Percentiles rank a stretch among this genome's conserved stretches.
phyloP scores from a whole-genome alignment of 225 moss, liverwort and hornwort genomes.

The Polytrichum formosum region DNA sequence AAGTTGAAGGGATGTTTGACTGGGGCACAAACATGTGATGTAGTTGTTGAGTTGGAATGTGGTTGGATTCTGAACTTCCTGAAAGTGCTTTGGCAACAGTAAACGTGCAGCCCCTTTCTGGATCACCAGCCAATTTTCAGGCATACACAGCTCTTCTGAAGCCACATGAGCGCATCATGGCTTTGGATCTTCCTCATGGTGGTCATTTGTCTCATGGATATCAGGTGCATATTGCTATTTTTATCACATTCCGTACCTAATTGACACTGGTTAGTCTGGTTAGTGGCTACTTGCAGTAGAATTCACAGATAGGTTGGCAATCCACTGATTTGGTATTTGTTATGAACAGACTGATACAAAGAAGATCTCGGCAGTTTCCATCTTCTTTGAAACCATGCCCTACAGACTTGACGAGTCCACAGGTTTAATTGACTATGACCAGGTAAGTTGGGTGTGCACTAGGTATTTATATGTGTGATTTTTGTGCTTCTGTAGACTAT shows the following conservation, averaged over 20 bases:
- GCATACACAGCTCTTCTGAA: constrained; percentile 83
- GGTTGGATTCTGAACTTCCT: constrained; percentile 2
- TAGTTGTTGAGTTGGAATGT: not conserved
- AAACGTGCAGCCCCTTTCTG: constrained; percentile 76
- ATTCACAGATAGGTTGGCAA: no score
- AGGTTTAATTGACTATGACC: constrained; percentile 70
- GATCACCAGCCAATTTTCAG: constrained; percentile 81
- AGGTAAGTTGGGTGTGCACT: constrained; percentile 13
- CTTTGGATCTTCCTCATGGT: constrained; percentile 79
- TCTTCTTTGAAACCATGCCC: constrained; percentile 84
- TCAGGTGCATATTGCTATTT: constrained; percentile 24
- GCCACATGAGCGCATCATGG: constrained; percentile 78
- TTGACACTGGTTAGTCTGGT: not conserved
- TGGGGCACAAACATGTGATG: not conserved
- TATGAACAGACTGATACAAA: constrained; percentile 70
- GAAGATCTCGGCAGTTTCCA: constrained; percentile 82
- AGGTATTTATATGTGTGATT: no score
- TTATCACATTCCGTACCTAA: not conserved
- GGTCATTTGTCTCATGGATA: constrained; percentile 85
- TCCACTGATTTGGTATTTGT: constrained; percentile 4
- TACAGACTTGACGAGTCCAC: constrained; percentile 75
- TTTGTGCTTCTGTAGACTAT: no score
- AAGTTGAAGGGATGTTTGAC: not conserved
- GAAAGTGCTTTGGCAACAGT: constrained; percentile 26
- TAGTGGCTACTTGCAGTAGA: no score